Percentiles rank a stretch among this genome's conserved stretches.
Evolutionary conservation across 495 filamentous ascomycete genomes (phyloP).

Genomic region (Viridothelium virens): DNA sequence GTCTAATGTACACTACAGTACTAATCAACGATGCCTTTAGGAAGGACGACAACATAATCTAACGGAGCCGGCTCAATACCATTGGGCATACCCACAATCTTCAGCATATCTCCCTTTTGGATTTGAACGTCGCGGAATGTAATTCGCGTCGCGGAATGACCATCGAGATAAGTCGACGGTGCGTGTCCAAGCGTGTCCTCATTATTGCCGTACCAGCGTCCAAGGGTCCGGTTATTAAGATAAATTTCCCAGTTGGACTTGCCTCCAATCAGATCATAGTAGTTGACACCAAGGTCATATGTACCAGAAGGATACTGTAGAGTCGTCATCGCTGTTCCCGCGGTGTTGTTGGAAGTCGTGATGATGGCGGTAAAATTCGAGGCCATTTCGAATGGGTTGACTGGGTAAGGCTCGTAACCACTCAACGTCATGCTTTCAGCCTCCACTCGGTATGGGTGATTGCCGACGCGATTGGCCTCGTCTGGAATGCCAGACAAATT

Average conservation of each 20-base stretch:
- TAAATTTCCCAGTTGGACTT: conserved; percentile 46
- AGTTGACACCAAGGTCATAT: conserved; percentile 59
- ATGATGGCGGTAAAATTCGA: conserved; percentile 44
- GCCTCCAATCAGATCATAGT: conserved; percentile 55
- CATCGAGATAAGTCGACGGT: conserved; percentile 50
- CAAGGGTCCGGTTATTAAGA: conserved; percentile 45
- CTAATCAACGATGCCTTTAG: conserved; percentile 53
- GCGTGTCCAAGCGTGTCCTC: conserved; percentile 51
- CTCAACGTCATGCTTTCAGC: conserved; percentile 54
- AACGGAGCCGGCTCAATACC: conserved; percentile 55
- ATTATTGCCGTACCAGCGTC: conserved; percentile 50
- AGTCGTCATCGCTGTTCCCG: conserved; percentile 43
- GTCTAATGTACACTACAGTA: too few relatives aligned
- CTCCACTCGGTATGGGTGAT: conserved; percentile 57
- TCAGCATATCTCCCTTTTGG: conserved; percentile 48
- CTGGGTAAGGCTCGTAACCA: conserved; percentile 45
- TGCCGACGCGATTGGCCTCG: conserved; percentile 43
- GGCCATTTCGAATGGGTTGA: conserved; percentile 50
- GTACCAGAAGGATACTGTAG: conserved; percentile 44
- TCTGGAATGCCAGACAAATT: conserved; percentile 55
- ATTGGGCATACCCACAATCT: conserved; percentile 51
- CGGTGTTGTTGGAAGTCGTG: conserved; percentile 42
- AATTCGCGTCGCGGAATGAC: conserved; percentile 54
- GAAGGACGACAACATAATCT: conserved; percentile 59
- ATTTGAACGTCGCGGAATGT: conserved; percentile 49